Conservation (phyloP, 352 stramenopile genomes). For the Phytophthora pisi region DNA sequence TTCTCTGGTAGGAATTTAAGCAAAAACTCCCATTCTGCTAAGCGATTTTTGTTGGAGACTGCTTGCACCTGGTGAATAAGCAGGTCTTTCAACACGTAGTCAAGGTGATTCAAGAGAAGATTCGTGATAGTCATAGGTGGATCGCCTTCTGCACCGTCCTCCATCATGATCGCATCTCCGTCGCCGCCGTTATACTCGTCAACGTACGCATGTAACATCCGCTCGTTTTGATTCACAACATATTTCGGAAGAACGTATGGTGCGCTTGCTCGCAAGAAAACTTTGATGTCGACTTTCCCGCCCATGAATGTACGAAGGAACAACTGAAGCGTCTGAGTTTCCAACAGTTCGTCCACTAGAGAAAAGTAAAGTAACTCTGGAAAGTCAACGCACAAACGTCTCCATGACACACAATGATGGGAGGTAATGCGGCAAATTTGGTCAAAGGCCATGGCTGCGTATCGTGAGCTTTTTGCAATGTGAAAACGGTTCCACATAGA, state of each 20-base stretch:
- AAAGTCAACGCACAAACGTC: slow-evolving; percentile 56
- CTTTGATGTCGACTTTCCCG: slow-evolving; percentile 39
- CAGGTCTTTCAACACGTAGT: slow-evolving; percentile 65
- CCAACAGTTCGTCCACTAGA: slow-evolving; percentile 62
- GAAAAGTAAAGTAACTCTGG: slow-evolving; percentile 59
- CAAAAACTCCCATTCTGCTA: slow-evolving; percentile 76
- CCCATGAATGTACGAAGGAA: slow-evolving; percentile 71
- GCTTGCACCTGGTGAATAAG: slow-evolving; percentile 68
- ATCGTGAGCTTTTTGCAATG: slow-evolving; percentile 29
- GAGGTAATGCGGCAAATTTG: slow-evolving; percentile 58
- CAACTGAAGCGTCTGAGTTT: slow-evolving; percentile 39
- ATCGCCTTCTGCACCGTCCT: slow-evolving; percentile 28
- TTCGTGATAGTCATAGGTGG: slow-evolving; percentile 38
- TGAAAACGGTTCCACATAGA: slow-evolving; percentile 58
- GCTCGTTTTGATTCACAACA: slow-evolving; percentile 61
- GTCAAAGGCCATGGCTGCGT: slow-evolving; percentile 42
- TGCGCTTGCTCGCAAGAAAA: slow-evolving; percentile 57
- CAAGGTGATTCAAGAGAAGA: slow-evolving; percentile 54
- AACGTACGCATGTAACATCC: slow-evolving; percentile 55
- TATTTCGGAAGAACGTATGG: slow-evolving; percentile 66
- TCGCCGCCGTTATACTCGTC: slow-evolving; percentile 36
- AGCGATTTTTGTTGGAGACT: slow-evolving; percentile 51
- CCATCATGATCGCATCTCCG: slow-evolving; percentile 30
- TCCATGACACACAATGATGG: slow-evolving; percentile 57
- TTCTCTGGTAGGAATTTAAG: slow-evolving; percentile 72